Percentiles rank a stretch among this genome's conserved stretches.
Conservation (phyloP, 177 flowering plant genomes). For the Vitis hybrid region DNA sequence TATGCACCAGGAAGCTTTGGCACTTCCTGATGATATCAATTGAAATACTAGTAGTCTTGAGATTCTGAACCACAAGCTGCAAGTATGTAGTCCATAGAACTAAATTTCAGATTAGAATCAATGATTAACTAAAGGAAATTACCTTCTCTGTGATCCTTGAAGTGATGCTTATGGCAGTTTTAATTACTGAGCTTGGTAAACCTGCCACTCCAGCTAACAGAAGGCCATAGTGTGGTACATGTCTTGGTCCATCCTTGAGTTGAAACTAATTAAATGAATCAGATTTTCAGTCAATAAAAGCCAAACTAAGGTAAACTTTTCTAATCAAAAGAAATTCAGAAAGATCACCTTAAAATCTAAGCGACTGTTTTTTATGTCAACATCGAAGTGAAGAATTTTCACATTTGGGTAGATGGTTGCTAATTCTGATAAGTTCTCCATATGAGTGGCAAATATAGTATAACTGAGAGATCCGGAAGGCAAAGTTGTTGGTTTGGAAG, state of each 20-base stretch:
- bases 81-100: background rate
- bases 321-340: background rate
- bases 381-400: conserved; percentile 82
- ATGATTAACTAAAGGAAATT: background rate
- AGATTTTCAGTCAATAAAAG: conserved; percentile 6
- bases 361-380: conserved; percentile 68
- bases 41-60: too few species aligned
- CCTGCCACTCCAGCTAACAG: conserved; percentile 94
- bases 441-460: conserved; percentile 93
- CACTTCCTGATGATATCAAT: too few species aligned
- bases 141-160: conserved; percentile 74
- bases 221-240: conserved; percentile 89
- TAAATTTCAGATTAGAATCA: background rate
- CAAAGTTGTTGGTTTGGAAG: background rate
- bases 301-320: background rate
- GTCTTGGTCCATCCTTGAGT: conserved; percentile 76
- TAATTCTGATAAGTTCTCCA: conserved; percentile 84
- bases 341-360: conserved; percentile 82
- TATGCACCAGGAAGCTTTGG: too few species aligned
- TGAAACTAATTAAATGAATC: conserved; percentile 52
- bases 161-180: conserved; percentile 76
- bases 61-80: background rate
- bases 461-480: conserved; percentile 46
- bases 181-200: conserved; percentile 71
- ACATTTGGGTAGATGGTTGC: conserved; percentile 92